A percentile compares a stretch with the other conserved stretches of the same genome.
Evolutionary conservation across 1,139 yeast genomes (phyloP).

Genomic region (Pneumocystis wakefieldiae): DNA sequence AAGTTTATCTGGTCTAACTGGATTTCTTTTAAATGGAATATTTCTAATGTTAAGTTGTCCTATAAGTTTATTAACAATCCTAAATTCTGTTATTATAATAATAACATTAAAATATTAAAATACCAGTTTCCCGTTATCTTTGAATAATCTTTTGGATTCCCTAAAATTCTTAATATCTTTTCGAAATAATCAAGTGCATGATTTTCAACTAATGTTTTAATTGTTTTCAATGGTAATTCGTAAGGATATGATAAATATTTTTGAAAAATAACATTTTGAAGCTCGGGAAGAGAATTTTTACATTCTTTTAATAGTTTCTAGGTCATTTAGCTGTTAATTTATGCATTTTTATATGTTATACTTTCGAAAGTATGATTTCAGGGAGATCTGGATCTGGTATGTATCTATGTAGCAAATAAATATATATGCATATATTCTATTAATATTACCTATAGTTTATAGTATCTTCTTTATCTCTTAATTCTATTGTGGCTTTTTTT

Average conservation of each 20-base stretch:
- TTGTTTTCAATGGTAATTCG: background rate
- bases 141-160: background rate
- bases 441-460: slow-evolving; percentile 49
- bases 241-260: background rate
- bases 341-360: slow-evolving; percentile 19
- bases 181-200: background rate
- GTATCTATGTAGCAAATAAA: slow-evolving; percentile 25
- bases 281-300: slow-evolving; percentile 1
- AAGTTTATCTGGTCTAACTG: slow-evolving; percentile 23
- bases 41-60: slow-evolving; percentile 51
- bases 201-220: background rate
- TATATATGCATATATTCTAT: too few relatives aligned
- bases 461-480: slow-evolving; percentile 65
- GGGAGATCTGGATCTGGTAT: slow-evolving; percentile 91
- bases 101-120: background rate
- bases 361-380: slow-evolving; percentile 30
- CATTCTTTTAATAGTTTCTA: background rate
- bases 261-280: background rate
- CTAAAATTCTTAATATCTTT: background rate
- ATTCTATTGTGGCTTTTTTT: slow-evolving; percentile 35
- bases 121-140: background rate
- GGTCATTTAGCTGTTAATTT: slow-evolving; percentile 8
- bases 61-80: slow-evolving; percentile 70
- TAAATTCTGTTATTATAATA: slow-evolving; percentile 3
- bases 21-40: slow-evolving; percentile 12